phyloP scores from a whole-genome alignment of 306 rosid genomes.

The Phaseolus lunatus region DNA sequence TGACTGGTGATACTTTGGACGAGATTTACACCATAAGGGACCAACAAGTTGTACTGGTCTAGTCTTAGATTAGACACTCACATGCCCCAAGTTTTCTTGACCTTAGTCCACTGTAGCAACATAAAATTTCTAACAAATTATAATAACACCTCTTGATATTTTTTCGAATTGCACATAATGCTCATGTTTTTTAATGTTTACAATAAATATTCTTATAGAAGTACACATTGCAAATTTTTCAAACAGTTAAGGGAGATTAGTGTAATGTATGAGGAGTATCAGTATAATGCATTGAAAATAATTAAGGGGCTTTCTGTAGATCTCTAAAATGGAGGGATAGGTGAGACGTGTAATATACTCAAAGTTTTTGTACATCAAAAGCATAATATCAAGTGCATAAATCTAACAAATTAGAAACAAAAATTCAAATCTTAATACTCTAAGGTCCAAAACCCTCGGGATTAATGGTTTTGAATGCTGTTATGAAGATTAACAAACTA shows the following conservation, averaged over 20 bases:
- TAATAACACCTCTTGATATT: too few relatives aligned
- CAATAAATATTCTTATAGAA: too few relatives aligned
- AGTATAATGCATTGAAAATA: too few relatives aligned
- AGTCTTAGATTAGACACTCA: background rate
- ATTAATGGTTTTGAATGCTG: background rate
- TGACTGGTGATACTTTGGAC: constrained; percentile 2
- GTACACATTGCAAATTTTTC: too few relatives aligned
- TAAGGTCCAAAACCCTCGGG: background rate
- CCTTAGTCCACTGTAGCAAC: background rate
- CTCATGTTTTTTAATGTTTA: too few relatives aligned
- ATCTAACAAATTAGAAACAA: constrained; percentile 8
- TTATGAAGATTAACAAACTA: background rate
- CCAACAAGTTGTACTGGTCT: background rate
- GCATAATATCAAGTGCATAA: background rate
- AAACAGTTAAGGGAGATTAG: too few relatives aligned
- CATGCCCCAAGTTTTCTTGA: background rate
- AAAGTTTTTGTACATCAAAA: background rate
- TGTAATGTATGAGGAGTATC: too few relatives aligned
- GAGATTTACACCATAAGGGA: background rate
- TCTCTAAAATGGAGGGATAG: too few relatives aligned
- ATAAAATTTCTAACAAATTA: too few relatives aligned
- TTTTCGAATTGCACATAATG: too few relatives aligned
- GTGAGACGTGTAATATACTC: too few relatives aligned
- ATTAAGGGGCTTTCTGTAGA: too few relatives aligned
- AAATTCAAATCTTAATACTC: background rate